A percentile compares a stretch with the other conserved stretches of the same genome.
Conservation (phyloP, 805 yeast species). For the Yamadazyma sp. region DNA sequence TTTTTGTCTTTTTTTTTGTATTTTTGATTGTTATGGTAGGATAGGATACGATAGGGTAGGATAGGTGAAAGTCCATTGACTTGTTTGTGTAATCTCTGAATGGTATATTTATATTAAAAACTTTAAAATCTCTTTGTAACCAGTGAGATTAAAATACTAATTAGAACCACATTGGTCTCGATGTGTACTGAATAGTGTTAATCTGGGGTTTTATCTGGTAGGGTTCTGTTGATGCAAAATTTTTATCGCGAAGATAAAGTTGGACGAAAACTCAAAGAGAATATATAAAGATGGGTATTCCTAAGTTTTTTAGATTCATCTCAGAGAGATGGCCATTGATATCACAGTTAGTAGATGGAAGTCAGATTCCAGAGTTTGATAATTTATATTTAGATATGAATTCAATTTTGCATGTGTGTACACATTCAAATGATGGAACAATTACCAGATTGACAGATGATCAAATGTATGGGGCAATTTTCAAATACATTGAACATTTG, state of each 20-base stretch:
- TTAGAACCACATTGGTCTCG: too few species aligned
- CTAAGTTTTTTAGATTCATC: conserved; percentile 93
- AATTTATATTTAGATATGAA: conserved; percentile 96
- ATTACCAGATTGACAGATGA: conserved; percentile 75
- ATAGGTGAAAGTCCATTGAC: too few species aligned
- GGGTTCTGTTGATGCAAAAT: too few species aligned
- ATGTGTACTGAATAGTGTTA: too few species aligned
- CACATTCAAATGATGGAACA: conserved; percentile 75
- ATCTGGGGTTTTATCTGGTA: too few species aligned
- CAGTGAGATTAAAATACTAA: too few species aligned
- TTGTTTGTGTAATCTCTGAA: too few species aligned
- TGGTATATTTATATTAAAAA: too few species aligned
- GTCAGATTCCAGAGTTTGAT: conserved; percentile 89
- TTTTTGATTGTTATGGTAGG: not conserved
- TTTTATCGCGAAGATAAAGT: too few species aligned
- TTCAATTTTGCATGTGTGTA: conserved; percentile 89
- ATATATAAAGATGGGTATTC: conserved; percentile 72
- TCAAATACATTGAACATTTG: conserved; percentile 90
- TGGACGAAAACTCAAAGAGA: too few species aligned
- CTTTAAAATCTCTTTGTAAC: too few species aligned
- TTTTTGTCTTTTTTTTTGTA: not conserved
- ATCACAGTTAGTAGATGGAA: conserved; percentile 71
- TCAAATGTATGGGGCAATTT: conserved; percentile 88
- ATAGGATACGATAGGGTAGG: too few species aligned
- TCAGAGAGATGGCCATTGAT: conserved; percentile 99